These are phyloP conservation scores for Coprinellus aureogranulatus DNA, from an alignment of 768 basidiomycete genomes.

Conservation along the genomic window DNA sequence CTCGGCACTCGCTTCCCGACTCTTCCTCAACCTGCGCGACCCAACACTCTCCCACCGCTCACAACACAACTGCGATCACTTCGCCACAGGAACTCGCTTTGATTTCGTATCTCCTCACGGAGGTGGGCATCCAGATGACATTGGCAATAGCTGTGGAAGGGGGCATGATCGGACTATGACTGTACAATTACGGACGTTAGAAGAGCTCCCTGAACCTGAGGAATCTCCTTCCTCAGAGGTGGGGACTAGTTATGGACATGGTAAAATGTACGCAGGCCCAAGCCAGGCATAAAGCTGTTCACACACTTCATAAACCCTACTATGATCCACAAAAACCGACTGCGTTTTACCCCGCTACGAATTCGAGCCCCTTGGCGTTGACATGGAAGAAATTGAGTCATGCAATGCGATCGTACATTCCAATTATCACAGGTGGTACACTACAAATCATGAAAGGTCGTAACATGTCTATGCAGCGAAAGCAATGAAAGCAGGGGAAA, in stretches of 20 bases:
- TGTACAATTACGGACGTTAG: neutral
- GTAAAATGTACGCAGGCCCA: neutral
- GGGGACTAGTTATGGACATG: neutral
- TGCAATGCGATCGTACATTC: too few species aligned
- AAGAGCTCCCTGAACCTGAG: neutral
- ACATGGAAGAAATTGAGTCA: too few species aligned
- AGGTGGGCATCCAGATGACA: neutral
- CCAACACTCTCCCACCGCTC: neutral
- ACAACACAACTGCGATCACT: neutral
- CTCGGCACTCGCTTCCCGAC: conserved; percentile 15
- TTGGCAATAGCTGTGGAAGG: neutral
- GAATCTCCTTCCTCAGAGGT: neutral
- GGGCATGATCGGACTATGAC: neutral
- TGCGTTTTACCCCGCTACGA: too few species aligned
- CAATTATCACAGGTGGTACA: too few species aligned
- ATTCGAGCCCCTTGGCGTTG: too few species aligned
- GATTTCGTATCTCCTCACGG: neutral
- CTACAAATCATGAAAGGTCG: too few species aligned
- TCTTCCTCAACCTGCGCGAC: conserved; percentile 18
- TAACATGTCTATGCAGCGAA: too few species aligned
- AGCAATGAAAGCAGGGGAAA: too few species aligned
- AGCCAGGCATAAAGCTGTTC: too few species aligned
- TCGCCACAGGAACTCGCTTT: neutral
- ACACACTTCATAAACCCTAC: too few species aligned
- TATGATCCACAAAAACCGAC: too few species aligned